A percentile compares a stretch with the other conserved stretches of the same genome.
Conservation (phyloP, 768 basidiomycete species). For the Suillus americanus region DNA sequence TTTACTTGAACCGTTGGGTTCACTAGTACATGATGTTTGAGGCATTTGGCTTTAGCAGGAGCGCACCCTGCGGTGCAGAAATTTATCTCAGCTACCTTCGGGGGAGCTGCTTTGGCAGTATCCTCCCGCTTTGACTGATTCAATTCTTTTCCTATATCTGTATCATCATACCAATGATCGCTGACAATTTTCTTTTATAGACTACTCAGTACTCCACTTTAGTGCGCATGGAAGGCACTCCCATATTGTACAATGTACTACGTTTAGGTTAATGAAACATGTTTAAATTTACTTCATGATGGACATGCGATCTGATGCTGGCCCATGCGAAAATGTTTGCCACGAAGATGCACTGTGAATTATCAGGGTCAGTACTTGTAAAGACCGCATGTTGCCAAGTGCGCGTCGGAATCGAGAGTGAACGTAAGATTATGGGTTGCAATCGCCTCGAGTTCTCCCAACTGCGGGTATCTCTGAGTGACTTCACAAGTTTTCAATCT, state of each 20-base stretch:
- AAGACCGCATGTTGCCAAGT: neutral
- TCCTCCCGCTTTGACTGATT: conserved; percentile 48
- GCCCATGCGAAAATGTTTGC: too few species aligned
- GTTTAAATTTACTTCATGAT: neutral
- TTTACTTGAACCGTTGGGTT: conserved; percentile 4
- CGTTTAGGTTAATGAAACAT: neutral
- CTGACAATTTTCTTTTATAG: conserved; percentile 21
- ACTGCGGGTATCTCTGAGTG: neutral
- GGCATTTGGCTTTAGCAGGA: conserved; percentile 91
- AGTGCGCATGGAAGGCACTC: neutral
- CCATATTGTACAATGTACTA: neutral
- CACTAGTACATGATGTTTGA: conserved; percentile 70
- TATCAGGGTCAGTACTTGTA: neutral
- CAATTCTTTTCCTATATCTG: conserved; percentile 3
- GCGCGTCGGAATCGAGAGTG: neutral
- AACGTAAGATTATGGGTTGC: neutral
- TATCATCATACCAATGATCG: neutral
- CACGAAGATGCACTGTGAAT: neutral
- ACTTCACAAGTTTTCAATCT: neutral
- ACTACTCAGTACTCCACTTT: neutral
- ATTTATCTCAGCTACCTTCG: conserved; percentile 91
- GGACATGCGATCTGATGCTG: neutral
- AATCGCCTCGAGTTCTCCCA: neutral
- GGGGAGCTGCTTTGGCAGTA: conserved; percentile 45
- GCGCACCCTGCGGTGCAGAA: conserved; percentile 73